Conservation (phyloP, 768 basidiomycete genomes). For the Coprinellus micaceus region DNA sequence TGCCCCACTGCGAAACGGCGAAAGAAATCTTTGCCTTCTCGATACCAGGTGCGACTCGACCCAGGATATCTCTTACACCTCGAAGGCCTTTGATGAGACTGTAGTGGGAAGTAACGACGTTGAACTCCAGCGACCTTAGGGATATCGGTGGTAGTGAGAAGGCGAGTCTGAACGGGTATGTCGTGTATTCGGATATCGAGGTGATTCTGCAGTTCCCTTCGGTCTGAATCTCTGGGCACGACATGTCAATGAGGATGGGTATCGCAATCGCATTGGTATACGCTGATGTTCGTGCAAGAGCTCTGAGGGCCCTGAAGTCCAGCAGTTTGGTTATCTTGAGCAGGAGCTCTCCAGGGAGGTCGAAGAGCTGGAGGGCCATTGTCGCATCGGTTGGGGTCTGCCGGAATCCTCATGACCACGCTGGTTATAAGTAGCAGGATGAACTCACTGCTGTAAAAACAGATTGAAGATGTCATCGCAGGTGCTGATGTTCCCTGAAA, state of each 20-base stretch:
- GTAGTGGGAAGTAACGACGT: not conserved
- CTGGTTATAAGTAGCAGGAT: too few species aligned
- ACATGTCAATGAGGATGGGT: not conserved
- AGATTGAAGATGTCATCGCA: too few species aligned
- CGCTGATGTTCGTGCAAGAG: not conserved
- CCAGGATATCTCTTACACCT: not conserved
- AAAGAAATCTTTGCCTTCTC: not conserved
- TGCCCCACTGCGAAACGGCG: constrained; percentile 2
- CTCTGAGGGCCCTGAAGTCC: not conserved
- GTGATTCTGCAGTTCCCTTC: not conserved
- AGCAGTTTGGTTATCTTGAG: not conserved
- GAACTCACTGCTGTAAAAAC: too few species aligned
- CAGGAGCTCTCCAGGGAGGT: not conserved
- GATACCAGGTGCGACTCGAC: not conserved
- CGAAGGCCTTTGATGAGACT: not conserved
- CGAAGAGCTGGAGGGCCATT: not conserved
- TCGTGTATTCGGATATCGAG: not conserved
- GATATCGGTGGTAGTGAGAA: not conserved
- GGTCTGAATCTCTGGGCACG: not conserved
- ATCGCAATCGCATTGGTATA: not conserved
- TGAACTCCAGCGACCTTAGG: not conserved
- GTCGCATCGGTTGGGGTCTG: not conserved
- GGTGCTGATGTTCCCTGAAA: too few species aligned
- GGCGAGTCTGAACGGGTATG: not conserved
- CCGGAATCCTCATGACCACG: not conserved